These are phyloP conservation scores for Penicillium sp. DNA, from an alignment of 2,329 filamentous ascomycete species.

Conservation along the genomic window DNA sequence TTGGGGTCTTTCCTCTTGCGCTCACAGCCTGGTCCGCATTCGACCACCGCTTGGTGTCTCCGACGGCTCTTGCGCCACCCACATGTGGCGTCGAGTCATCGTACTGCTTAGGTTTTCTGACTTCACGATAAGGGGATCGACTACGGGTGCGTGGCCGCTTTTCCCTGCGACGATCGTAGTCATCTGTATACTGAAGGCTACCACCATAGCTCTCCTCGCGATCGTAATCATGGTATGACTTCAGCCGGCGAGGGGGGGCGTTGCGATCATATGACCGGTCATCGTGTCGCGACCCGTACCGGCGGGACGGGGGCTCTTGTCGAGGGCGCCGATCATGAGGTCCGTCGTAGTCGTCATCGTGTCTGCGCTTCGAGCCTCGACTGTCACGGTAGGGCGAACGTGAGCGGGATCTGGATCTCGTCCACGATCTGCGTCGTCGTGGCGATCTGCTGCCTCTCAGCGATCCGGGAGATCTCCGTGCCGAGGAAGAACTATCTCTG, in stretches of 20 bases:
- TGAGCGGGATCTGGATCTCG: constrained; percentile 32
- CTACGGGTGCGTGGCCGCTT: constrained; percentile 54
- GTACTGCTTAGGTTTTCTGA: constrained; percentile 35
- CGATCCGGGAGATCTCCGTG: constrained; percentile 47
- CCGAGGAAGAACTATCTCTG: constrained; percentile 60
- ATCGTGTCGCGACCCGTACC: constrained; percentile 35
- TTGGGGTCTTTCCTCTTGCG: constrained; percentile 57
- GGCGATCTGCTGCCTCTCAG: constrained; percentile 48
- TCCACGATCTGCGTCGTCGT: constrained; percentile 53
- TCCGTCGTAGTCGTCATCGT: constrained; percentile 36
- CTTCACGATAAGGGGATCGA: constrained; percentile 41
- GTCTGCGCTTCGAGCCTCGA: constrained; percentile 39
- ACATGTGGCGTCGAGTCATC: constrained; percentile 29
- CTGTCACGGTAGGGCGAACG: constrained; percentile 39
- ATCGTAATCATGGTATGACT: constrained; percentile 48
- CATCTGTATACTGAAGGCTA: constrained; percentile 46
- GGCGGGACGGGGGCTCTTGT: constrained; percentile 25
- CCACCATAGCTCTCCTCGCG: constrained; percentile 39
- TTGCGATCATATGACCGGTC: constrained; percentile 35
- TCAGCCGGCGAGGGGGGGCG: constrained; percentile 35
- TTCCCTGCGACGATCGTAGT: constrained; percentile 44
- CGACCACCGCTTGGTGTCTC: constrained; percentile 43
- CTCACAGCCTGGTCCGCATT: constrained; percentile 56
- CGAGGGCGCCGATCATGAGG: constrained; percentile 22
- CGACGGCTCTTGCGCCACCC: constrained; percentile 23